Conservation (phyloP, 75 land plant species). For the Selaginella moellendorffii region DNA sequence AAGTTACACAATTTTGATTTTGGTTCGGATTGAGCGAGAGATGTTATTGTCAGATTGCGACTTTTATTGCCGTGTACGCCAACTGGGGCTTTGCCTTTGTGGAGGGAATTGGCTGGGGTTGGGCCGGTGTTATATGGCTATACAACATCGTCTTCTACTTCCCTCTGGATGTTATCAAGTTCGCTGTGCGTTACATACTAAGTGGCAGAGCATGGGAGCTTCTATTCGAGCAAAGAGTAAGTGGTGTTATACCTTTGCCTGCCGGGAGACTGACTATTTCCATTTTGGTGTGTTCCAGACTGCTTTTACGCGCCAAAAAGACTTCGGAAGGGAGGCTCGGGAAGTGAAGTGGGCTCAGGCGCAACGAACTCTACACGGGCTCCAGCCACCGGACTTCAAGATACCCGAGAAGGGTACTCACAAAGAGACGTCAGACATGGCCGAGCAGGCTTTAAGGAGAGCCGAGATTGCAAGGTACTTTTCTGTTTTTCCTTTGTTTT, state of each 20-base stretch:
- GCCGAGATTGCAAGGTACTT: constrained; percentile 8
- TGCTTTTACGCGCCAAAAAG: constrained; percentile 84
- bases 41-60: constrained; percentile 47
- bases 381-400: constrained; percentile 14
- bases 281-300: constrained; percentile 13
- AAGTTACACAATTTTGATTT: constrained; percentile 7
- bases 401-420: not conserved
- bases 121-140: constrained; percentile 81
- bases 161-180: constrained; percentile 64
- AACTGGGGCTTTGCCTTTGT: constrained; percentile 51
- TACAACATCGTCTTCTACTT: constrained; percentile 49
- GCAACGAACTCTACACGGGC: constrained; percentile 78
- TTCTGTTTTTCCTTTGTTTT: too few relatives aligned
- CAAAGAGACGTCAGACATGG: not conserved
- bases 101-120: constrained; percentile 57
- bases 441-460: constrained; percentile 1
- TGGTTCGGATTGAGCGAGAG: not conserved
- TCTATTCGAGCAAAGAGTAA: constrained; percentile 46
- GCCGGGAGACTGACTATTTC: not conserved
- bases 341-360: constrained; percentile 88
- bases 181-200: constrained; percentile 39
- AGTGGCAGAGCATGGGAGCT: constrained; percentile 60
- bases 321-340: constrained; percentile 77
- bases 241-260: too few relatives aligned
- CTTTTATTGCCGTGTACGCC: constrained; percentile 52